phyloP scores from a whole-genome alignment of 495 filamentous ascomycete species.

The Parachaetomium inaequale region DNA sequence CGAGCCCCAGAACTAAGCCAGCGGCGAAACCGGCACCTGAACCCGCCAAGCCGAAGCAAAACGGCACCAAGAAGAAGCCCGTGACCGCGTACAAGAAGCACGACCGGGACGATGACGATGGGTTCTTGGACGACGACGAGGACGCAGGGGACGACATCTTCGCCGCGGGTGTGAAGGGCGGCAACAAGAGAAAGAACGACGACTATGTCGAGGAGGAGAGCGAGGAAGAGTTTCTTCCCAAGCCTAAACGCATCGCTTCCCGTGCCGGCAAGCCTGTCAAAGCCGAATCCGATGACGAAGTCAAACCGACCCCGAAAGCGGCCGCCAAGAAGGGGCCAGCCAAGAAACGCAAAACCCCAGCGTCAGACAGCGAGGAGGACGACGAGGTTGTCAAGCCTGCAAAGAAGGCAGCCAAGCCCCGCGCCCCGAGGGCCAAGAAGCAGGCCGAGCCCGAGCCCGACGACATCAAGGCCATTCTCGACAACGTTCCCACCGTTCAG shows the following conservation, averaged over 20 bases:
- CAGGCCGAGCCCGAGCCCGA: slow-evolving; percentile 55
- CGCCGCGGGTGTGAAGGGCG: slow-evolving; percentile 57
- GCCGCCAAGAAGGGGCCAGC: slow-evolving; percentile 40
- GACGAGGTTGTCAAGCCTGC: slow-evolving; percentile 43
- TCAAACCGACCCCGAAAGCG: slow-evolving; percentile 29
- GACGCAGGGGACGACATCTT: slow-evolving; percentile 72
- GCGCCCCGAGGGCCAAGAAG: slow-evolving; percentile 58
- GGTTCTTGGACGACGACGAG: slow-evolving; percentile 56
- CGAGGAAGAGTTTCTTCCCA: slow-evolving; percentile 51
- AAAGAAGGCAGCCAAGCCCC: slow-evolving; percentile 60
- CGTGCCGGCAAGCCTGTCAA: slow-evolving; percentile 39
- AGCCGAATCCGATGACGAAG: slow-evolving; percentile 43
- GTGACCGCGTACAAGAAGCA: slow-evolving; percentile 31
- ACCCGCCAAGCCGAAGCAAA: slow-evolving; percentile 25
- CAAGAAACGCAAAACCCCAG: slow-evolving; percentile 48
- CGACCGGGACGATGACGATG: slow-evolving; percentile 45
- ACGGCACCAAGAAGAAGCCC: slow-evolving; percentile 31
- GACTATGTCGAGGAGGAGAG: slow-evolving; percentile 63
- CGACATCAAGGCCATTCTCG: slow-evolving; percentile 76
- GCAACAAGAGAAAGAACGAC: slow-evolving; percentile 61
- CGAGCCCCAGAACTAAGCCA: slow-evolving; percentile 42
- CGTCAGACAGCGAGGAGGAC: slow-evolving; percentile 44
- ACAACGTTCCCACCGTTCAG: slow-evolving; percentile 75
- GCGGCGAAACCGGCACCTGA: slow-evolving; percentile 23
- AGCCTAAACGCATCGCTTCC: slow-evolving; percentile 48